Base-by-base conservation (phyloP, 2,329 filamentous ascomycete species). In the Geosmithia flava region DNA sequence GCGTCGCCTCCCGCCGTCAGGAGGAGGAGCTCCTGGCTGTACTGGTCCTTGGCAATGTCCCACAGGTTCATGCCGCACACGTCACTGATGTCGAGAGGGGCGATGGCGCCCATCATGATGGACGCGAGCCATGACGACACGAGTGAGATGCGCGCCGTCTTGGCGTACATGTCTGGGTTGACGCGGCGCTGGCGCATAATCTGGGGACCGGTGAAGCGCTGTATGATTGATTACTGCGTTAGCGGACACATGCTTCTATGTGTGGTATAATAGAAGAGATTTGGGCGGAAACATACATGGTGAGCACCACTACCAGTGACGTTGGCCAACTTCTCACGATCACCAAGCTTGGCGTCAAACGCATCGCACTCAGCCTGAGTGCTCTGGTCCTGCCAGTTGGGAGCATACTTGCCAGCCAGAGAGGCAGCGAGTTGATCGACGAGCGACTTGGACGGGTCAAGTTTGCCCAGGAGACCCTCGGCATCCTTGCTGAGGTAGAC, bases 321-420 rank as follows among this genome's bases (percentile, higher is more conserved):
- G 47, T 83, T 67, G 0, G 93, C 93, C 56, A 98, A 68, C 52
- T 75, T 73, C 57, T 83, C 75, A 2, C 78, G 71, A 7, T 72
- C 72, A 1, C 85, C 86, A 7, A 96, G 68, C 47, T 72, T 70
- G 5, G 70, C 75, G 63, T 97, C 90, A 60, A 97, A 97, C 53
- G 78, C 74, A 62, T 96, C 89, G 61, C 90, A 96, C 68, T 98
- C 87, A 54, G 74, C 74, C 68, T 96, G 89, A 2, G 93, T 97
- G 67, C 89, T 95, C 52, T 90, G 85, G 64, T 98, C 93, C 68
- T 97, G 93, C 93, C 93, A 98, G 64, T 97, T 98, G 7, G 93
- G 93, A 54, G 87, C 89, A 68, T 82, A 90, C 4, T 85, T 82
- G 63, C 94, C 85, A 16, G 89, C 85, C 60, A 97, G 87, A 0